Percentiles rank a stretch among this genome's conserved stretches.
phyloP scores from a whole-genome alignment of 257 asterid genomes.

The Nicotiana paniculata region DNA sequence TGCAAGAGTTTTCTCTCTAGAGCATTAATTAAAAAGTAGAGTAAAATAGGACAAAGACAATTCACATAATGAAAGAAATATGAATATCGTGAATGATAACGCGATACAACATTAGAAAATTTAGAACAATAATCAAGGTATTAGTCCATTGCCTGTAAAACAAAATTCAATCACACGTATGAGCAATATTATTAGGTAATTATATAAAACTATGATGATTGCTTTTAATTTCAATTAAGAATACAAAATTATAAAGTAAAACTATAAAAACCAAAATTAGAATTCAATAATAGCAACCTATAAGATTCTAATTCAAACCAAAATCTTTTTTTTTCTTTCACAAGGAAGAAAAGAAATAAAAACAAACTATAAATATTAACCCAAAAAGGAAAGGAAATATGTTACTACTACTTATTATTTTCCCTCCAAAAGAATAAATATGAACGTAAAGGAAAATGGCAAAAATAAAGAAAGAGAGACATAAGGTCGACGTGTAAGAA shows the following conservation, averaged over 20 bases:
- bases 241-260: too few species aligned
- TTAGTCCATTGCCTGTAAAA: neutral
- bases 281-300: too few species aligned
- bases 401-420: neutral
- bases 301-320: neutral
- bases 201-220: neutral
- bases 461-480: neutral
- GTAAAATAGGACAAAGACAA: neutral
- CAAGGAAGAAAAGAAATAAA: too few species aligned
- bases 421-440: constrained; percentile 6
- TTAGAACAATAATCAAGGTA: neutral
- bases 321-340: neutral
- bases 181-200: neutral
- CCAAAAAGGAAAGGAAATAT: too few species aligned
- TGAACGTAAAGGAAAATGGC: neutral
- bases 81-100: neutral
- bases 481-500: constrained; percentile 15
- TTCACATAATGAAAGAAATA: neutral
- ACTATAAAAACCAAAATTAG: too few species aligned
- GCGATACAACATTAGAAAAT: neutral
- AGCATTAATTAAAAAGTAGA: too few species aligned
- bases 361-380: too few species aligned
- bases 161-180: neutral
- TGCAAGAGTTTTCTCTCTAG: too few species aligned
- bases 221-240: neutral